Conservation (phyloP, 768 basidiomycete genomes). For the Clitopilus passeckerianus region DNA sequence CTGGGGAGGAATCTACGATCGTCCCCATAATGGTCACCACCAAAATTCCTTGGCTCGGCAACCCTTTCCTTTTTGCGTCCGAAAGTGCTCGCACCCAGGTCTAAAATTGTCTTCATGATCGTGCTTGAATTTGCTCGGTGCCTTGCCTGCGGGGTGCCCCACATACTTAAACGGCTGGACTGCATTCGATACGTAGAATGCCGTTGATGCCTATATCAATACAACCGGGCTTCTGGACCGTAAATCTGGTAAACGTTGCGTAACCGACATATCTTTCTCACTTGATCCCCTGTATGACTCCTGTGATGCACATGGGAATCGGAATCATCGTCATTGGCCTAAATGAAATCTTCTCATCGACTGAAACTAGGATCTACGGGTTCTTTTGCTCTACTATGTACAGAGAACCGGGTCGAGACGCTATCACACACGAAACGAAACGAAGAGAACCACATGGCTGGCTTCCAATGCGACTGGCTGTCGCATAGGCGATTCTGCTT, state of each 20-base stretch:
- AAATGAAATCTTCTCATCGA: not conserved
- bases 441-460: too few species aligned
- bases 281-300: not conserved
- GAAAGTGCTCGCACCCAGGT: not conserved
- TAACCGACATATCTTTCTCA: not conserved
- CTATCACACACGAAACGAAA: too few species aligned
- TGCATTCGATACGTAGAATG: not conserved
- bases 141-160: not conserved
- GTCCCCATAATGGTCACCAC: not conserved
- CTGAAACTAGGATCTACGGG: not conserved
- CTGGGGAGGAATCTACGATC: not conserved
- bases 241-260: not conserved
- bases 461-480: too few species aligned
- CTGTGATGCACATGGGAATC: not conserved
- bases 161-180: not conserved
- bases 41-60: not conserved
- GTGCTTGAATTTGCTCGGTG: not conserved
- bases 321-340: not conserved
- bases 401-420: too few species aligned
- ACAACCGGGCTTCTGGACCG: not conserved
- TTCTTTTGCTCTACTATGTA: not conserved
- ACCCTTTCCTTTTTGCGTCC: not conserved
- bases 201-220: conserved; percentile 1
- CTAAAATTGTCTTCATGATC: not conserved
- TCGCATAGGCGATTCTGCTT: too few species aligned